Evolutionary conservation across 2,329 filamentous ascomycete genomes (phyloP).

Genomic region (Aureobasidium sp.): DNA sequence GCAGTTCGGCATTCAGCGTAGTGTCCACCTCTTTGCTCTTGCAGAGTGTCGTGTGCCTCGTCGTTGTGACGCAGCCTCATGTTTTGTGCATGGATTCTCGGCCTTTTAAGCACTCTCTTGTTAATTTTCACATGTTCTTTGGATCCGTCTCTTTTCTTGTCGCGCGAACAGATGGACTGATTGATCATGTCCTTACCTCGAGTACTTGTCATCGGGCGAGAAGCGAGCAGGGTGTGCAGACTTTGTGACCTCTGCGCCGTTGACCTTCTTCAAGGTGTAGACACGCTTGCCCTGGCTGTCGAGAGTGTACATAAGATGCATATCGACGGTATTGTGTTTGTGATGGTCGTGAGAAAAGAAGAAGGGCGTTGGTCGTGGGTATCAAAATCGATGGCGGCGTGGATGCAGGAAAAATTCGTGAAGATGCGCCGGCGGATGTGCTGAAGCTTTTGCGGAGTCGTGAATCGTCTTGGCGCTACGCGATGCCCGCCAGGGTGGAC

Average conservation of each 20-base stretch:
- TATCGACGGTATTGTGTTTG: slow-evolving; percentile 24
- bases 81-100: neutral
- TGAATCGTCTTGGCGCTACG: neutral
- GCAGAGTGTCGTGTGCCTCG: neutral
- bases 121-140: neutral
- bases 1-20: no score
- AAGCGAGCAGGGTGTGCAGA: slow-evolving; percentile 93
- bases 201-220: slow-evolving; percentile 98
- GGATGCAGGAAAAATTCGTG: slow-evolving; percentile 1
- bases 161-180: neutral
- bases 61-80: neutral
- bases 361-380: neutral
- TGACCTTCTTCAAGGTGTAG: slow-evolving; percentile 92
- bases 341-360: neutral
- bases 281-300: slow-evolving; percentile 74
- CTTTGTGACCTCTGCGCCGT: slow-evolving; percentile 78
- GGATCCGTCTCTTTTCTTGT: neutral
- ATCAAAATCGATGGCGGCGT: neutral
- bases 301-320: slow-evolving; percentile 82
- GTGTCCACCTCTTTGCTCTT: no score
- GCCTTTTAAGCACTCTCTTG: neutral
- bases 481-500: neutral
- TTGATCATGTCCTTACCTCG: slow-evolving; percentile 41
- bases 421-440: neutral
- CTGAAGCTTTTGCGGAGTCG: neutral